These are phyloP conservation scores for Phycomyces nitens DNA, from an alignment of 192 early-diverging fungal genomes.

Conservation along the genomic window DNA sequence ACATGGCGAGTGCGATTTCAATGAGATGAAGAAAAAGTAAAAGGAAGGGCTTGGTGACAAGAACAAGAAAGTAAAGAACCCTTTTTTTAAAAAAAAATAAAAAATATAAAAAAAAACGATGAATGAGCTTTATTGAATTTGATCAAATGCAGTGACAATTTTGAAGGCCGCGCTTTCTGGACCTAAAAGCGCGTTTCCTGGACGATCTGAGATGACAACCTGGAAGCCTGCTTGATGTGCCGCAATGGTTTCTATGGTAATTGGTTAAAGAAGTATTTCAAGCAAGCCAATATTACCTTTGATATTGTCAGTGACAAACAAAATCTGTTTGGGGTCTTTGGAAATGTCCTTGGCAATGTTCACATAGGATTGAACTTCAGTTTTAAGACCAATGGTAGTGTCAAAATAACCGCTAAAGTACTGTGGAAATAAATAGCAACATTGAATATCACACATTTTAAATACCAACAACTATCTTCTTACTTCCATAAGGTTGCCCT, in stretches of 20 bases:
- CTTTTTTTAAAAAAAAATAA: not conserved
- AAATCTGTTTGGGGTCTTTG: slow-evolving; percentile 37
- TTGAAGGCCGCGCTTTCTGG: slow-evolving; percentile 9
- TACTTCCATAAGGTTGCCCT: slow-evolving; percentile 72
- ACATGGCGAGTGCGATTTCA: too few species aligned
- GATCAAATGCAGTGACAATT: slow-evolving; percentile 31
- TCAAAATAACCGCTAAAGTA: slow-evolving; percentile 89
- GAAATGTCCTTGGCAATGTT: slow-evolving; percentile 73
- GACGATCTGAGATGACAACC: slow-evolving; percentile 64
- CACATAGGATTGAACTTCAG: slow-evolving; percentile 63
- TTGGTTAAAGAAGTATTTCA: too few species aligned
- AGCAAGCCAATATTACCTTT: too few species aligned
- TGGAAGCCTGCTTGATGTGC: slow-evolving; percentile 70
- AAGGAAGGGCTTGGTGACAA: slow-evolving; percentile 6
- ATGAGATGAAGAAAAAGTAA: too few species aligned
- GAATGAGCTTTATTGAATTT: slow-evolving; percentile 20
- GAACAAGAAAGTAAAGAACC: not conserved
- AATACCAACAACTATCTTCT: too few species aligned
- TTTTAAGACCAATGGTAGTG: slow-evolving; percentile 83
- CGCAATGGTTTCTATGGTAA: slow-evolving; percentile 66
- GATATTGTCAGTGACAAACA: slow-evolving; percentile 94
- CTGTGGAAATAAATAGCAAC: slow-evolving; percentile 19
- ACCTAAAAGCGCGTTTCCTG: slow-evolving; percentile 66
- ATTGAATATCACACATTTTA: not conserved
- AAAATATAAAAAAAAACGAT: slow-evolving; percentile 7